These are phyloP conservation scores for Brassica napus DNA, from an alignment of 345 rosid genomes.

Conservation along the genomic window DNA sequence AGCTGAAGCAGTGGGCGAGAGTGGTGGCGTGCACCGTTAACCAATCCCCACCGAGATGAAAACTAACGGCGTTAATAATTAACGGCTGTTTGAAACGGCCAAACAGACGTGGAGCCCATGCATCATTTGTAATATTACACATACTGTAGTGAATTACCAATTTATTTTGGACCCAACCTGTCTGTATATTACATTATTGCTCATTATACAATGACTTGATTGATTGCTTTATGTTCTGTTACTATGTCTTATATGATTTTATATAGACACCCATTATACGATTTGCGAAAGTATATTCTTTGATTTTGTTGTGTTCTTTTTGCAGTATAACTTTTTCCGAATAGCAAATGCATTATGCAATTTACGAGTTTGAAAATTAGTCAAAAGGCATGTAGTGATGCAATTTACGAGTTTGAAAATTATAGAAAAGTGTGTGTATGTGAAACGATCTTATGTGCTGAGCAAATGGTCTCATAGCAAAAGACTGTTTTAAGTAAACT, in stretches of 20 bases:
- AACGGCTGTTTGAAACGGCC: slow-evolving; percentile 28
- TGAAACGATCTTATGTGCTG: not conserved
- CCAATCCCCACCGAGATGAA: slow-evolving; percentile 53
- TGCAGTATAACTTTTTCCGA: not conserved
- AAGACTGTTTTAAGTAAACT: too few species aligned
- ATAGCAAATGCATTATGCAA: slow-evolving; percentile 1
- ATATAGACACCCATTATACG: not conserved
- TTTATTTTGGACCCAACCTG: slow-evolving; percentile 31
- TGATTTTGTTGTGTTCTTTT: slow-evolving; percentile 15
- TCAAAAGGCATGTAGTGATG: not conserved
- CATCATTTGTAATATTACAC: slow-evolving; percentile 17
- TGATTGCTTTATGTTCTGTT: not conserved
- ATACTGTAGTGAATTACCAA: not conserved
- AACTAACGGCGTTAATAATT: slow-evolving; percentile 20
- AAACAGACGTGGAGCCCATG: slow-evolving; percentile 27
- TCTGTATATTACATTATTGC: slow-evolving; percentile 19
- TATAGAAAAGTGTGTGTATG: not conserved
- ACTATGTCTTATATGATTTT: not conserved
- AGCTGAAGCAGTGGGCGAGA: slow-evolving; percentile 91
- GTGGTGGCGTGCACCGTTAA: slow-evolving; percentile 93
- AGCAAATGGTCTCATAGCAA: too few species aligned
- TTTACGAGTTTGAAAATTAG: not conserved
- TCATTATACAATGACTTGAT: slow-evolving; percentile 21
- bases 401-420: not conserved
- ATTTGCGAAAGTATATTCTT: slow-evolving; percentile 22